phyloP scores from a whole-genome alignment of 2,329 filamentous ascomycete genomes.

The Lachnum nothofagi region DNA sequence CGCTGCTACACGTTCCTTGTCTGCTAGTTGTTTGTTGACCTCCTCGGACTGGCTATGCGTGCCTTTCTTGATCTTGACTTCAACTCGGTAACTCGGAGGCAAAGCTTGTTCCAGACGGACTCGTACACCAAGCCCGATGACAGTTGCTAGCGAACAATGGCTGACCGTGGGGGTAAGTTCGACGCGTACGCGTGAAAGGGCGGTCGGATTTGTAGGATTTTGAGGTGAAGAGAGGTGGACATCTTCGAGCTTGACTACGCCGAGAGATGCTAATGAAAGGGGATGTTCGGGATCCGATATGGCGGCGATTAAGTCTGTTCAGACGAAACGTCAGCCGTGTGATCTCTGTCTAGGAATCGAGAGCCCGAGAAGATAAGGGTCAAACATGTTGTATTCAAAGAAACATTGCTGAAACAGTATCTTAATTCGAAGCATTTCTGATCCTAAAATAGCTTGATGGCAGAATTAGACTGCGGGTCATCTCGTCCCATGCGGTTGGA shows the following conservation, averaged over 20 bases:
- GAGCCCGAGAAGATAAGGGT: neutral
- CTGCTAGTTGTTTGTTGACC: constrained; percentile 91
- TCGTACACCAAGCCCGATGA: constrained; percentile 89
- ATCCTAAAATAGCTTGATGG: neutral
- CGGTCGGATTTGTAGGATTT: constrained; percentile 47
- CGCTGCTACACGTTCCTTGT: constrained; percentile 94
- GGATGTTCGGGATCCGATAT: constrained; percentile 97
- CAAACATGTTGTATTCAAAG: neutral
- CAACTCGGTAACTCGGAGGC: constrained; percentile 84
- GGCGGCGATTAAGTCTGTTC: constrained; percentile 78
- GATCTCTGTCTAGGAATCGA: constrained; percentile 3
- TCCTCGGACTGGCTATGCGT: constrained; percentile 94
- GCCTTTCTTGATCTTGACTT: constrained; percentile 90
- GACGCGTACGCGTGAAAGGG: constrained; percentile 69
- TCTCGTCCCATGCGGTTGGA: neutral
- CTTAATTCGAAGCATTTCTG: neutral
- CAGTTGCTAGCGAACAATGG: constrained; percentile 91
- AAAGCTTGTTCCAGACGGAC: constrained; percentile 86
- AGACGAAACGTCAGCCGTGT: constrained; percentile 33
- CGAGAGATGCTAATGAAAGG: constrained; percentile 83
- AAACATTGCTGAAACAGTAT: constrained; percentile 5
- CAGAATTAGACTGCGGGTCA: neutral
- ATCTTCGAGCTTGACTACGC: constrained; percentile 93
- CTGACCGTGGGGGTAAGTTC: constrained; percentile 94
- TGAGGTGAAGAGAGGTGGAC: constrained; percentile 72